phyloP scores from a whole-genome alignment of 306 rosid species.

The Chamaecrista fasciculata region DNA sequence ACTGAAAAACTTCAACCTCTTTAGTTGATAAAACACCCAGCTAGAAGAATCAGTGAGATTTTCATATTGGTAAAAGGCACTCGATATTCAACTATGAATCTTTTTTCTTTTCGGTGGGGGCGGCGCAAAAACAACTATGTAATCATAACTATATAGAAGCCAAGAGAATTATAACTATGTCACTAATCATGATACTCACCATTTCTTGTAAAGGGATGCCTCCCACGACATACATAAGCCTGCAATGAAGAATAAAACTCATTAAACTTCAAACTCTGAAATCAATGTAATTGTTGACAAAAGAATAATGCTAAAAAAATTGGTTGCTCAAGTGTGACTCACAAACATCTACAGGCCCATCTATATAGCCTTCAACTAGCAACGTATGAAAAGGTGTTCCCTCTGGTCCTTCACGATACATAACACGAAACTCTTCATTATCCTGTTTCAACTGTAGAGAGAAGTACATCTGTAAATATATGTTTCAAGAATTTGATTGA shows the following conservation, averaged over 20 bases:
- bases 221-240: constrained; percentile 91
- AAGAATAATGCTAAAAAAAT: constrained; percentile 14
- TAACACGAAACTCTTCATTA: constrained; percentile 85
- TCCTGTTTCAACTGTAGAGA: constrained; percentile 83
- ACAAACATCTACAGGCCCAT: constrained; percentile 86
- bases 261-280: constrained; percentile 10
- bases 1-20: neutral
- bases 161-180: neutral
- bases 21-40: neutral
- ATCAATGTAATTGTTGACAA: constrained; percentile 11
- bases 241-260: constrained; percentile 39
- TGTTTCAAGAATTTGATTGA: constrained; percentile 1
- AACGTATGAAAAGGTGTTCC: constrained; percentile 88
- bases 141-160: neutral
- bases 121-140: neutral
- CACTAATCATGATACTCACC: constrained; percentile 49
- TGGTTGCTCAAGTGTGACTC: constrained; percentile 39
- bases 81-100: neutral
- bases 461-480: constrained; percentile 17
- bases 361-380: constrained; percentile 90
- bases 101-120: neutral
- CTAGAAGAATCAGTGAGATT: neutral
- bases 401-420: constrained; percentile 86
- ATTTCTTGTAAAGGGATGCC: constrained; percentile 67
- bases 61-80: neutral